Base-by-base conservation (phyloP, 805 yeast genomes). In the Candida morakotiae region DNA sequence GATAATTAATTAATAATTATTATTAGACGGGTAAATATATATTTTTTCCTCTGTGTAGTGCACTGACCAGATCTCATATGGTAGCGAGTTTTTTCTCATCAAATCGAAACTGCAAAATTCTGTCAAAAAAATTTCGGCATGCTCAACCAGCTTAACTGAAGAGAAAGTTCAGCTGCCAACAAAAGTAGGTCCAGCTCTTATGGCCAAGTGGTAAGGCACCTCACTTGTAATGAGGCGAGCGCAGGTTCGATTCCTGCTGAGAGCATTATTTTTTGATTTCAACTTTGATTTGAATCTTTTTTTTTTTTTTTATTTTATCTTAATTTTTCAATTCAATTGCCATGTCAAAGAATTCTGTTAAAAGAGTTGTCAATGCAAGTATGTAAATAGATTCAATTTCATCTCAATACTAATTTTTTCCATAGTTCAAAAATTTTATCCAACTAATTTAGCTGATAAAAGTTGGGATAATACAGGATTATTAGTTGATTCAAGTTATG, bases 381-480 rank as follows among this genome's bases (percentile, higher is more conserved):
- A 55, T 38, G 70, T 61, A 15, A 15, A 15, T 16, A 3, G 11
- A 11, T 26, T 5, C 20, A 8, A 15, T 14, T n/a, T n/a, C 13
- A 33, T 13, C 14, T 18, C 15, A 28, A 43, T 3, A 62, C 50
- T 29, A 67, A 21, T 21, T 21, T 9, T 9, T 9, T 7, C 23
- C 43, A 13, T 28, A 67, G 79, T 91, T 41, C 86, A 87, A 53
- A 79, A 75, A 45, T 64, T 80, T n/a, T 93, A 85, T 53, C 98
- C 98, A 2, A 56, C 75, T 11, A 75, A 74, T 31, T 73, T 84
- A 42, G 97, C 98, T 0, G 98, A 91, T 51, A 68, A 71, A 15
- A 59, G 88, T 2, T 93, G 98, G 98, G 98, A 93, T 54, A 93
- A 93, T 58, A 89, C 96, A 0, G 98, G 98, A 1, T 67, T 93